Percentiles rank a stretch among this genome's conserved stretches.
phyloP scores from a whole-genome alignment of 2,329 filamentous ascomycete genomes.

The Tolypocladium guangdongense region DNA sequence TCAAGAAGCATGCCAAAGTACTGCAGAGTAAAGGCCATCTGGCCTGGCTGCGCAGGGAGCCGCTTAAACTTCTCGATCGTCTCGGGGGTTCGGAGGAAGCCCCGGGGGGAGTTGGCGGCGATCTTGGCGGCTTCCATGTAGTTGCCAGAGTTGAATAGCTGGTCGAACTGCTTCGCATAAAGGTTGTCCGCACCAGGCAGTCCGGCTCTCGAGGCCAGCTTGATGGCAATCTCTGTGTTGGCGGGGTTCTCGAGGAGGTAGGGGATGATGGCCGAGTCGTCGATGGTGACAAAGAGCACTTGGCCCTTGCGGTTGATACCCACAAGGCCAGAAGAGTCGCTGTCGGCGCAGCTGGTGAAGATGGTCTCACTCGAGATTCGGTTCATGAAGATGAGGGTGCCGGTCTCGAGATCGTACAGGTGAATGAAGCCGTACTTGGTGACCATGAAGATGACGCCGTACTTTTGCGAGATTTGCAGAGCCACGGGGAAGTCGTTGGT shows the following conservation, averaged over 20 bases:
- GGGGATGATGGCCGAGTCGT: constrained; percentile 82
- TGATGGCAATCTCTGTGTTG: constrained; percentile 87
- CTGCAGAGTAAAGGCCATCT: constrained; percentile 89
- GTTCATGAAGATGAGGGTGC: constrained; percentile 97
- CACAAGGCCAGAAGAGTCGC: constrained; percentile 75
- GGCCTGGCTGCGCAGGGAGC: constrained; percentile 66
- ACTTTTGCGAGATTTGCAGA: constrained; percentile 93
- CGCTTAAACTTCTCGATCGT: constrained; percentile 96
- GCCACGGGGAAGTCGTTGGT: constrained; percentile 96
- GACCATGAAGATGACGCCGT: constrained; percentile 92
- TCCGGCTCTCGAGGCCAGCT: constrained; percentile 87
- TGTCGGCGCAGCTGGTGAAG: constrained; percentile 83
- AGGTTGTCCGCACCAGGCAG: constrained; percentile 90
- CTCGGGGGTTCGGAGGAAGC: constrained; percentile 86
- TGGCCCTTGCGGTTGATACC: constrained; percentile 97
- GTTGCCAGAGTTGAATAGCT: constrained; percentile 67
- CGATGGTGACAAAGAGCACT: constrained; percentile 85
- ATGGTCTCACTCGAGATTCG: constrained; percentile 98
- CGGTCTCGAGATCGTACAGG: constrained; percentile 93
- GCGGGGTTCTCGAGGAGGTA: constrained; percentile 96
- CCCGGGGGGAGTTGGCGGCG: constrained; percentile 89
- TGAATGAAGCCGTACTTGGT: constrained; percentile 99
- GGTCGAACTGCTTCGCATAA: constrained; percentile 87
- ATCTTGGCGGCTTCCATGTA: constrained; percentile 89
- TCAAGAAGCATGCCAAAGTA: constrained; percentile 97